Evolutionary conservation across 2,329 filamentous ascomycete species (phyloP).

Genomic region (Leptographium wingfieldii): DNA sequence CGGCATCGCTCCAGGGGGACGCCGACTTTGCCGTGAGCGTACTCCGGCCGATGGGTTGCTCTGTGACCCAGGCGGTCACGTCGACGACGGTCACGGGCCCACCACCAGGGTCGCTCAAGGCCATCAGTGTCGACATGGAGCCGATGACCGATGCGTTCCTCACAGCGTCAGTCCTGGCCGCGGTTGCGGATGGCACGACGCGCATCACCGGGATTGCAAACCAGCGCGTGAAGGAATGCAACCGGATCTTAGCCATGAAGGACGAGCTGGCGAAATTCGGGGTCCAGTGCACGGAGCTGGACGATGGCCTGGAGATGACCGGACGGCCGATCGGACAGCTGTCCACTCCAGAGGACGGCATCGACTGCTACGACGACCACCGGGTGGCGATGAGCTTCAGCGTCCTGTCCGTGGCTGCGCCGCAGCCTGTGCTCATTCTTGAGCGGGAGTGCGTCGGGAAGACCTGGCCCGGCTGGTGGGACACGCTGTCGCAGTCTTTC

Average conservation of each 20-base stretch:
- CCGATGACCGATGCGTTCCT: constrained; percentile 98
- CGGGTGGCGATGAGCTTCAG: constrained; percentile 98
- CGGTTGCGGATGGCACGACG: constrained; percentile 73
- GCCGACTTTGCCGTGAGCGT: constrained; percentile 88
- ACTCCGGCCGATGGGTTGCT: constrained; percentile 84
- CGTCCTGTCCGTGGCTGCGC: constrained; percentile 63
- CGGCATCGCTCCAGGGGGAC: constrained; percentile 83
- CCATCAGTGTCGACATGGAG: constrained; percentile 87
- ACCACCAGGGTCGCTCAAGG: constrained; percentile 56
- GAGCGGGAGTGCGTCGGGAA: constrained; percentile 93
- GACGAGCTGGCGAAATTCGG: constrained; percentile 90
- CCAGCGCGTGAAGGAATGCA: constrained; percentile 95
- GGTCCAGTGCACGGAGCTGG: constrained; percentile 71
- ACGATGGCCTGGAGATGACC: constrained; percentile 77
- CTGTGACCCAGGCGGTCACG: constrained; percentile 67
- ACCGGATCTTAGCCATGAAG: constrained; percentile 91
- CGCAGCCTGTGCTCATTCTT: constrained; percentile 60
- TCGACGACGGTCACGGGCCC: constrained; percentile 93
- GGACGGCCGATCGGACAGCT: constrained; percentile 38
- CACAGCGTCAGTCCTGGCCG: constrained; percentile 84
- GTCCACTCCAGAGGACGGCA: constrained; percentile 45
- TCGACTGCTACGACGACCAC: constrained; percentile 95
- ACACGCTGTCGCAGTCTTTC: constrained; percentile 69
- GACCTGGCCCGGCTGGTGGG: constrained; percentile 99
- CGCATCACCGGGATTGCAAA: constrained; percentile 92